phyloP scores from a whole-genome alignment of 75 land plant genomes.

The Cryptomeria japonica region DNA sequence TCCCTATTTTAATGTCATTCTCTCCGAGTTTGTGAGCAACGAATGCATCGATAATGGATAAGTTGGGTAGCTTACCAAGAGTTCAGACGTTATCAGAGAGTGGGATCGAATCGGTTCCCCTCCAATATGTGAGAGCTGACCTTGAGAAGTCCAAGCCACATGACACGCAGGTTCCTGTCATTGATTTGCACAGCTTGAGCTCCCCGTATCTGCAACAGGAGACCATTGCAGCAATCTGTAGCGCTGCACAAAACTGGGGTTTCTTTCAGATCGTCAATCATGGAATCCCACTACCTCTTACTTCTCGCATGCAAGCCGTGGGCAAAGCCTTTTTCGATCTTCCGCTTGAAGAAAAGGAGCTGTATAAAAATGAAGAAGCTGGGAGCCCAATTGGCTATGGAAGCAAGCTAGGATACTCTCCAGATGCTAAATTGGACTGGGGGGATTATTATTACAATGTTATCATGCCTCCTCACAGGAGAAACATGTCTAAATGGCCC shows the following conservation, averaged over 20 bases:
- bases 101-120: too few relatives aligned
- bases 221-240: background rate
- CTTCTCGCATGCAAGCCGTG: background rate
- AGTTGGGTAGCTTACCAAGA: too few relatives aligned
- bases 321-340: background rate
- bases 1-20: too few relatives aligned
- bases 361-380: background rate
- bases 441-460: background rate
- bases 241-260: background rate
- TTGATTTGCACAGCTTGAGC: background rate
- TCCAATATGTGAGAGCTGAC: too few relatives aligned
- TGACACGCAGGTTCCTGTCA: too few relatives aligned
- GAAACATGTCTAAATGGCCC: background rate
- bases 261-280: constrained; percentile 3
- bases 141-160: too few relatives aligned
- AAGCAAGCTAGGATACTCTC: background rate
- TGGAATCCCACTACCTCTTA: background rate
- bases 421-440: background rate
- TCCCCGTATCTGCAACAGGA: background rate
- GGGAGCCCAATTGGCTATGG: background rate
- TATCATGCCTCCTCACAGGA: background rate
- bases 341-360: background rate
- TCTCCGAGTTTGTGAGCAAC: too few relatives aligned
- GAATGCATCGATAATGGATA: too few relatives aligned
- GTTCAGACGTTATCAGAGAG: too few relatives aligned